Base-by-base conservation (phyloP, 495 filamentous ascomycete species). In the Aspergillus asperescens region DNA sequence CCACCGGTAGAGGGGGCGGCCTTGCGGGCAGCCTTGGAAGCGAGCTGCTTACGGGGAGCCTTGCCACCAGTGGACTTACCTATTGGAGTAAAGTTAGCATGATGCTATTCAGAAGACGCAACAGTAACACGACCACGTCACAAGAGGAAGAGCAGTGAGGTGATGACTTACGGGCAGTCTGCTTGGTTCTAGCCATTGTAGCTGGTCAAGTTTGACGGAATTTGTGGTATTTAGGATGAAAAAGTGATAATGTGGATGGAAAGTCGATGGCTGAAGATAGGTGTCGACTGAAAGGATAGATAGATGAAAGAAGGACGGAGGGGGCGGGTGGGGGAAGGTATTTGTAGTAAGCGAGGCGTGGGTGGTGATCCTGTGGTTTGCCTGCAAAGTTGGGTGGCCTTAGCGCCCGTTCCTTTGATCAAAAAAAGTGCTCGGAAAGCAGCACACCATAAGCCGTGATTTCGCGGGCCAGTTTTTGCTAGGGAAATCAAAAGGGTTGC, bases 21-120 rank as follows among this genome's bases (percentile, higher is more conserved):
- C 76, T 88, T 87, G 70, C 86, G 83, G 66, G 86, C 86, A 57
- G 85, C 86, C 83, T 89, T 89, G 76, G 84, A 85, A 62, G 85
- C 85, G 68, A 96, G 89, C 83, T 94, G 89, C 89, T 96, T 96
- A 81, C 91, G 90, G 64, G 91, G 91, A 67, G 91, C 91, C 85
- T 96, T 96, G 83, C 91, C 91, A 93, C 91, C 91, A 76, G 91
- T 96, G 74, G 91, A 96, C 85, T 96, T 85, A 75, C 83, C 84
- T 84, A 62, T 31, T 45, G 37, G 19, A 19, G 13, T 15, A 43
- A 15, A 62, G 70, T 74, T 68, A 77, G 74, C 43, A 54, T 69
- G 62, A 45, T 56, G 61, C 62, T 58, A 58, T 54, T 57, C 39
- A 46, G 31, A 55, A 29, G 50, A 59, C 62, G 62, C 66, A 62